A percentile compares a stretch with the other conserved stretches of the same genome.
Conservation (phyloP, 108 stramenopile species). For the Skeletonema menzelii region DNA sequence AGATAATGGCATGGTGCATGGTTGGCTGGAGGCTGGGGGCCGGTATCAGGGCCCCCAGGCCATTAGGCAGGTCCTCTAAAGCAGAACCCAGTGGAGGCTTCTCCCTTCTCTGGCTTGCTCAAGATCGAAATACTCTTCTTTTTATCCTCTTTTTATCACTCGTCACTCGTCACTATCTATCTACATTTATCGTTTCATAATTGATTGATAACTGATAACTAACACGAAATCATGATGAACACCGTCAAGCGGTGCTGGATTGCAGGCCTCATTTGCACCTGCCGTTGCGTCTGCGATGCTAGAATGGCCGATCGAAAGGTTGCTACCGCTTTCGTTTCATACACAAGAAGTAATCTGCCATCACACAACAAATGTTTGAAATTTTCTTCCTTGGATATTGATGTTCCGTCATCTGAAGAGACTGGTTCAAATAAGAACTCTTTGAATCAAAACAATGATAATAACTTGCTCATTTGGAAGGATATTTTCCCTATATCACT, state of each 20-base stretch:
- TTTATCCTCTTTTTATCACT: no score
- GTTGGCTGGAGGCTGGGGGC: no score
- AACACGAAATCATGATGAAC: background rate
- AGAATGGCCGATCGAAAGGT: background rate
- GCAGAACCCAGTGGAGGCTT: no score
- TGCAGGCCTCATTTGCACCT: background rate
- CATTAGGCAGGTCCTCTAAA: no score
- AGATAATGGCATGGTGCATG: no score
- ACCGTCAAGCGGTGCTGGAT: background rate
- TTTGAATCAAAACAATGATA: background rate
- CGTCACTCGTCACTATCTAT: no score
- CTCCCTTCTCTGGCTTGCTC: no score
- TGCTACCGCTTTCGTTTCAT: background rate
- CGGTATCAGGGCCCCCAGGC: no score
- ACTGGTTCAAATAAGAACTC: background rate
- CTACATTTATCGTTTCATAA: no score
- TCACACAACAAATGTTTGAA: background rate
- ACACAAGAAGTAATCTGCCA: background rate
- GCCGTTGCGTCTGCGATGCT: background rate
- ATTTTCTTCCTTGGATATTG: background rate
- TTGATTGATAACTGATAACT: no score
- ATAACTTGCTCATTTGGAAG: constrained; percentile 10
- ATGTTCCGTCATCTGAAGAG: background rate
- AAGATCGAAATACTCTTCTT: no score
- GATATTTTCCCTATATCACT: constrained; percentile 25